Base-by-base conservation (phyloP, 2,329 filamentous ascomycete genomes). In the Juglanconis juglandina region DNA sequence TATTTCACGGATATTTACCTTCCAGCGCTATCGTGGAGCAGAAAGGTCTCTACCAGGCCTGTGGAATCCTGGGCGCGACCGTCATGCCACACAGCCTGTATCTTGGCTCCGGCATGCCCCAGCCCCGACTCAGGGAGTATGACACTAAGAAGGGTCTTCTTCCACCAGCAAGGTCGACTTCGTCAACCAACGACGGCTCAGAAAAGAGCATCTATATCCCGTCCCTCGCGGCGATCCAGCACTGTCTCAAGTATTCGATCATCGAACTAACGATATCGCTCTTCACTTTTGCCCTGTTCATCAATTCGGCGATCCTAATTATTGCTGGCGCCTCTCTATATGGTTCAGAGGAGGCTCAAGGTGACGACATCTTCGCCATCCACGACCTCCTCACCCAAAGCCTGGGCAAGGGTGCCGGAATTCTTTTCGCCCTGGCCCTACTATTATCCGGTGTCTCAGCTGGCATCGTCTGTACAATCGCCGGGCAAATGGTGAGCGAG, bases 401-500 rank as follows among this genome's bases (percentile, higher is more conserved):
- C 58, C 85, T 96, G 55, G 86, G 89, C 0, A 86, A 87, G 0
- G 89, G 84, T 0, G 92, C 91, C 0, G 92, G 91, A 1, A 90
- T 89, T 3, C 79, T 96, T n/a, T 96, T 96, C 65, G 91, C 91
- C 0, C 78, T 96, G 2, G 91, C 92, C 0, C 77, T 96, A 1
- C 81, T 96, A 0, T 83, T 96, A 0, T 93, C 89, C 0, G 92
- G 92, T 8, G 83, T 91, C 11, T 91, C 87, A 0, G 92, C 92
- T 0, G 92, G 92, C 5, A 91, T 96, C 41, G 88, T 96, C 2
- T 96, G 92, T 76, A 96, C 92, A 1, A 95, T 96, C 66, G 85
- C 92, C 0, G 92, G 92, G 0, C 92, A 96, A 72, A 95, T 96
- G 87, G 88, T 96, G 30, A 88, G 86, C 64, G 92, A 96, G 72